Evolutionary conservation across 371 early-diverging fungal species (phyloP).

Genomic region (Mucor racemosus): DNA sequence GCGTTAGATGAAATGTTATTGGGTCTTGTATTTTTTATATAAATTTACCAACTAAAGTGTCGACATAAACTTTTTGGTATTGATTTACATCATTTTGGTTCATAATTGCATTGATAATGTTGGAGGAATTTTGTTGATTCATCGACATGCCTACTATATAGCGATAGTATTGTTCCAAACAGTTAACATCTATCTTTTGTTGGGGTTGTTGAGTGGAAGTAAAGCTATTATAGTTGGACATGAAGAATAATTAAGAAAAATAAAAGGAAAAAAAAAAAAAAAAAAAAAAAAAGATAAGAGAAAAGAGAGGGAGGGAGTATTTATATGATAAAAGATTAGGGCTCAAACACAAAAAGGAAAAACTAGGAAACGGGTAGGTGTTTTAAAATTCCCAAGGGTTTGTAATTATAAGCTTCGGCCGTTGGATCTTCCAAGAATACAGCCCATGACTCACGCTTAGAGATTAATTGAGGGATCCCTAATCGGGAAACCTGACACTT

Average conservation of each 20-base stretch:
- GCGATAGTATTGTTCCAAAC: constrained; percentile 32
- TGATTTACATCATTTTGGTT: constrained; percentile 18
- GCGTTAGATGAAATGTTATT: background rate
- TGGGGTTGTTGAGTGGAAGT: constrained; percentile 8
- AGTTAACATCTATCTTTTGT: constrained; percentile 2
- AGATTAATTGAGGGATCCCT: background rate
- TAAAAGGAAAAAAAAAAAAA: constrained; percentile 10
- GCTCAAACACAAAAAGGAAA: constrained; percentile 6
- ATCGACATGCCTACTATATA: constrained; percentile 25
- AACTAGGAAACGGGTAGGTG: constrained; percentile 7
- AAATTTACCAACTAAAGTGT: constrained; percentile 50
- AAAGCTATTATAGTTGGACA: constrained; percentile 26
- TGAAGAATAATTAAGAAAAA: constrained; percentile 11
- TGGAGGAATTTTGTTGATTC: constrained; percentile 19
- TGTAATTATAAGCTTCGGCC: background rate
- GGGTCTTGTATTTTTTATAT: too few species aligned
- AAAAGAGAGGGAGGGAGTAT: background rate
- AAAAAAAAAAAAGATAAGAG: constrained; percentile 9
- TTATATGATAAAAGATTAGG: constrained; percentile 1
- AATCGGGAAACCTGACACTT: constrained; percentile 8
- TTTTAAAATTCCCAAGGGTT: background rate
- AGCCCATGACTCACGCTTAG: constrained; percentile 7
- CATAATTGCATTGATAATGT: constrained; percentile 26
- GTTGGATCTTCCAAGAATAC: background rate
- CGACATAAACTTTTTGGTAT: constrained; percentile 44